Conservation (phyloP, 805 yeast species). For the Metschnikowia gelsemii region DNA sequence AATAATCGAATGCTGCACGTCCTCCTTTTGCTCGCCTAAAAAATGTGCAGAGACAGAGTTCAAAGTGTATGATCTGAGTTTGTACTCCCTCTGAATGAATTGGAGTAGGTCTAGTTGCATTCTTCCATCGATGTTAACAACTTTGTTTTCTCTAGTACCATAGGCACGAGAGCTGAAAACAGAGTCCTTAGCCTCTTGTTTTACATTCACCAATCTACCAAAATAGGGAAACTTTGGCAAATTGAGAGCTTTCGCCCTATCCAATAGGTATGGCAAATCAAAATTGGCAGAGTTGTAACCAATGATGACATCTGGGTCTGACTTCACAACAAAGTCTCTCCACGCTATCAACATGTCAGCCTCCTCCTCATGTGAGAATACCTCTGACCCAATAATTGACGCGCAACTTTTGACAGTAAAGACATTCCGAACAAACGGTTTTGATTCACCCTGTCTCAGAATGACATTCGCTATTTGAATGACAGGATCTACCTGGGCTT, state of each 20-base stretch:
- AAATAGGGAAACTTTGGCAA: conserved; percentile 77
- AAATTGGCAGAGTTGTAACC: conserved; percentile 95
- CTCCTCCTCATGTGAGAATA: conserved; percentile 72
- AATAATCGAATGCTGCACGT: conserved; percentile 95
- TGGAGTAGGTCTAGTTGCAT: conserved; percentile 92
- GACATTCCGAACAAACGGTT: conserved; percentile 91
- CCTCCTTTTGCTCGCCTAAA: conserved; percentile 94
- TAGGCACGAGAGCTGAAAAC: conserved; percentile 92
- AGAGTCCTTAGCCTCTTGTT: conserved; percentile 78
- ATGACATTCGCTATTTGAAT: conserved; percentile 97
- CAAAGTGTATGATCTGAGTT: conserved; percentile 88
- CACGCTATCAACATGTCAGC: conserved; percentile 80
- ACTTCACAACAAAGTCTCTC: conserved; percentile 79
- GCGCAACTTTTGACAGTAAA: conserved; percentile 91
- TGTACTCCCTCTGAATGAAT: conserved; percentile 91
- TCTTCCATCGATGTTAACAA: conserved; percentile 91
- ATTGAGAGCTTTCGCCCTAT: conserved; percentile 76
- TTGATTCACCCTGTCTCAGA: conserved; percentile 73
- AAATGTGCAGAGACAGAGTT: conserved; percentile 95
- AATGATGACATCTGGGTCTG: conserved; percentile 94
- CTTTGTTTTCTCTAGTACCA: conserved; percentile 93
- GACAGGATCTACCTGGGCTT: conserved; percentile 88
- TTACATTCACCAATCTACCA: conserved; percentile 66
- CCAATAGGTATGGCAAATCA: conserved; percentile 89
- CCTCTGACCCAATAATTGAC: conserved; percentile 91